Evolutionary conservation across 2,329 filamentous ascomycete species (phyloP).

Genomic region (Trichocomaceae sp.): DNA sequence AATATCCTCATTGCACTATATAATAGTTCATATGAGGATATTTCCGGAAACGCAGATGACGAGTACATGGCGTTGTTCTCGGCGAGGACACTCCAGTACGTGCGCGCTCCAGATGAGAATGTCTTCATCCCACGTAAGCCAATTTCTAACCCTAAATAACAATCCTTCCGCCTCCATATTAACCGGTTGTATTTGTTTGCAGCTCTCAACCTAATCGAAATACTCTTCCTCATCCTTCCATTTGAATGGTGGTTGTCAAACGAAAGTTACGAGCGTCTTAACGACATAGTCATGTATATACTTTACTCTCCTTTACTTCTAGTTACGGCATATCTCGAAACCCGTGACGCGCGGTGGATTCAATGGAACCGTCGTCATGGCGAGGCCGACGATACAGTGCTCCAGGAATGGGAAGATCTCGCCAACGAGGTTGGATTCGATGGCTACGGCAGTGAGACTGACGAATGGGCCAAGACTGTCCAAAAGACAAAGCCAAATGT

Average conservation of each 20-base stretch:
- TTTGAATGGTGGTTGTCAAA: slow-evolving; percentile 95
- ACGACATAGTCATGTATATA: slow-evolving; percentile 79
- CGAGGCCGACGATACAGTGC: slow-evolving; percentile 80
- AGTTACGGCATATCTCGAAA: slow-evolving; percentile 68
- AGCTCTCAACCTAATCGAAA: slow-evolving; percentile 85
- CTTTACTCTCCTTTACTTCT: slow-evolving; percentile 81
- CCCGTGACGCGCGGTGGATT: slow-evolving; percentile 59
- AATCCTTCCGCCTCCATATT: neutral
- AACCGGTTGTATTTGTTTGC: neutral
- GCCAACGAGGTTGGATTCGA: slow-evolving; percentile 66
- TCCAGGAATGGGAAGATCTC: slow-evolving; percentile 92
- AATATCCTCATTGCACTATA: slow-evolving; percentile 97
- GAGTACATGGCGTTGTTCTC: slow-evolving; percentile 92
- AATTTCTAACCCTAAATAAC: neutral
- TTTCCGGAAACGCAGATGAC: slow-evolving; percentile 85
- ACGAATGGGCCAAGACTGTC: slow-evolving; percentile 72
- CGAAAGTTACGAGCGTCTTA: slow-evolving; percentile 66
- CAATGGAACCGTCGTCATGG: slow-evolving; percentile 67
- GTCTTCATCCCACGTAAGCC: slow-evolving; percentile 76
- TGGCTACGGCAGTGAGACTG: slow-evolving; percentile 48
- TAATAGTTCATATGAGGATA: slow-evolving; percentile 93
- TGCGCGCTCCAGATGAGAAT: slow-evolving; percentile 94
- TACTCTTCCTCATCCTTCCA: slow-evolving; percentile 68
- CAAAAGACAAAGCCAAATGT: slow-evolving; percentile 71
- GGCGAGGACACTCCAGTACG: slow-evolving; percentile 93